Evolutionary conservation across 139 green algal species (phyloP).

Genomic region (Closterium sp.): DNA sequence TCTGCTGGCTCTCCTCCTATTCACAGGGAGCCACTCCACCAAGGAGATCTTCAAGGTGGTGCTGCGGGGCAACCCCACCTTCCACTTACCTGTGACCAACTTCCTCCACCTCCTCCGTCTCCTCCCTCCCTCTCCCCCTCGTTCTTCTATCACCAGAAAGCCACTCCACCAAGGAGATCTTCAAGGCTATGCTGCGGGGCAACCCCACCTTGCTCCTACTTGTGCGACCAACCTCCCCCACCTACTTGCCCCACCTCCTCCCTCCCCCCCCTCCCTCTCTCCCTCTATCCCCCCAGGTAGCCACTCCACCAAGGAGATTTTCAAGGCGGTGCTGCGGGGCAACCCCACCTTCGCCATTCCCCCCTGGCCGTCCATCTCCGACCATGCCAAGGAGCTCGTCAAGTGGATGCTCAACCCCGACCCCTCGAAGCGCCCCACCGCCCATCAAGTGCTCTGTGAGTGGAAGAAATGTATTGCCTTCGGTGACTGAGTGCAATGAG

Average conservation of each 20-base stretch:
- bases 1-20: too few species aligned
- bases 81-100: background rate
- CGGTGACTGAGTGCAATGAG: too few species aligned
- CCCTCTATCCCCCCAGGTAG: conserved; percentile 5
- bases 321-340: conserved; percentile 70
- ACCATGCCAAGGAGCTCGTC: conserved; percentile 59
- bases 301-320: conserved; percentile 70
- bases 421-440: conserved; percentile 74
- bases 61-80: too few species aligned
- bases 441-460: conserved; percentile 66
- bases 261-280: background rate
- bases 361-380: conserved; percentile 76
- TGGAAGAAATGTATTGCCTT: too few species aligned
- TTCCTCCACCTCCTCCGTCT: background rate
- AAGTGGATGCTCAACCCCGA: conserved; percentile 69
- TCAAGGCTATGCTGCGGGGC: too few species aligned
- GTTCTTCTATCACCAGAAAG: conserved; percentile 10
- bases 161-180: conserved; percentile 10
- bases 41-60: background rate
- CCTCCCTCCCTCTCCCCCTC: background rate
- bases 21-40: background rate
- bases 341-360: conserved; percentile 65
- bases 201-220: background rate
- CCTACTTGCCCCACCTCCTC: background rate
- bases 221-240: background rate